Evolutionary conservation across 2,329 filamentous ascomycete species (phyloP).

Genomic region (Westerdykella aurantiaca): DNA sequence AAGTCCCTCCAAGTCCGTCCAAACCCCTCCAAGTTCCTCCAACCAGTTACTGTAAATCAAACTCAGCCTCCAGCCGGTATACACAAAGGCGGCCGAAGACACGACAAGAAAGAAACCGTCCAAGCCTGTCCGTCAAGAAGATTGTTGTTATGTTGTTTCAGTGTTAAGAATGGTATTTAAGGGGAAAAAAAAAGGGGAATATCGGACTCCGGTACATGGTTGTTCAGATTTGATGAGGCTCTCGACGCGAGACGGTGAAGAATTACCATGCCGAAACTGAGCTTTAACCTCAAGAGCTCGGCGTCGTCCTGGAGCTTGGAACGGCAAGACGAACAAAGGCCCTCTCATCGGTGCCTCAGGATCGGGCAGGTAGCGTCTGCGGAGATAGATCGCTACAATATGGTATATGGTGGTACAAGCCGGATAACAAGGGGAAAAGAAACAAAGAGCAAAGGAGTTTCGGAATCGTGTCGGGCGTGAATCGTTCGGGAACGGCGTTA

Average conservation of each 20-base stretch:
- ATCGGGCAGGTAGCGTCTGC: slow-evolving; percentile 23
- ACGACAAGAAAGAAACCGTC: too few species aligned
- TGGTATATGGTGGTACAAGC: slow-evolving; percentile 31
- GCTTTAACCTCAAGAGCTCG: slow-evolving; percentile 38
- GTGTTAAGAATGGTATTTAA: slow-evolving; percentile 4
- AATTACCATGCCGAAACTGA: slow-evolving; percentile 14
- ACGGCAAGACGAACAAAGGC: slow-evolving; percentile 15
- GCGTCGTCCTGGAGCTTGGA: slow-evolving; percentile 1
- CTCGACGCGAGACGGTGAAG: slow-evolving; percentile 31
- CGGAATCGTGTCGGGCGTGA: slow-evolving; percentile 8
- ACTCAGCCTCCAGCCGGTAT: too few species aligned
- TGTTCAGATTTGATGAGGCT: slow-evolving; percentile 21
- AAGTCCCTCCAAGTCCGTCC: too few species aligned
- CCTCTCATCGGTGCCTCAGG: slow-evolving; percentile 41
- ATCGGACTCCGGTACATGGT: slow-evolving; percentile 16
- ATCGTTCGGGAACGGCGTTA: slow-evolving; percentile 10
- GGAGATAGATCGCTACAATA: slow-evolving; percentile 37
- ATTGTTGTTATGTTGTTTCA: not conserved
- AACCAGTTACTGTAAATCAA: too few species aligned
- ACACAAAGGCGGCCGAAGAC: too few species aligned
- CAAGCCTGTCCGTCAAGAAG: too few species aligned
- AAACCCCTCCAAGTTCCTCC: too few species aligned
- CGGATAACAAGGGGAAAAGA: slow-evolving; percentile 12
- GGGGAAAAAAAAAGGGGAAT: slow-evolving; percentile 5
- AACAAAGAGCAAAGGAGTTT: slow-evolving; percentile 5